Base-by-base conservation (phyloP, 352 stramenopile genomes). In the Globisporangium irregulare region DNA sequence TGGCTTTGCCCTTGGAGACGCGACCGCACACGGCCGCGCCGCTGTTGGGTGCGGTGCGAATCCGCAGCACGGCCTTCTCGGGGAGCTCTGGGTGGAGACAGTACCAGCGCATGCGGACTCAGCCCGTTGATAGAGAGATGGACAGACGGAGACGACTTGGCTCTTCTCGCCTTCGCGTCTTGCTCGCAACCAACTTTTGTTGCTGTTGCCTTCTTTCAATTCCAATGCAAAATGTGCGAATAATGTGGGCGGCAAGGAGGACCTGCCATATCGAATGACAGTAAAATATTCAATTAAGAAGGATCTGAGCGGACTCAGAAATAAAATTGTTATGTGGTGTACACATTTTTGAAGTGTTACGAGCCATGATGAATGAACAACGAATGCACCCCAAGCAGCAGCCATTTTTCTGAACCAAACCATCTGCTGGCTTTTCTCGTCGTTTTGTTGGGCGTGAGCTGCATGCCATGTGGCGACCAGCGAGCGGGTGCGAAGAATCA, bases 51-150 rank as follows among this genome's bases (percentile, higher is more conserved):
- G 82, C 76, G 20, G 73, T 65, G 60, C 86, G 86, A 55, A 92
- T 80, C 32, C 86, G 84, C 69, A 92, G 81, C 73, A 80, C 75
- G 25, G 86, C 84, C 59, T 88, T 76, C 36, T 66, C 51, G 53
- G 84, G 82, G 51, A 94, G 73, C 43, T 64, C 76, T 34, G 82
- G 81, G 59, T 89, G 71, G 43, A 92, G 67, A 61, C 79, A 87
- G 76, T 82, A 90, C 82, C 82, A 94, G 64, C 84, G 86, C 86
- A 93, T 93, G 34, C 4, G 55, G 27, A 27, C 20, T 25, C 27
- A 2, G 18, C 27, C 0, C 25, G 29, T 18, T 46, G 38, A 20
- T 46, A 46, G 4, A 27, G 18, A 20, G 29, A 43, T 61, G 8
- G 51, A 38, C 24, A 12, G 18, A 51, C 18, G 18, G 43, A 51